Evolutionary conservation across 1,284 basidiomycete species (phyloP).

Genomic region (Ustilago loliicola): DNA sequence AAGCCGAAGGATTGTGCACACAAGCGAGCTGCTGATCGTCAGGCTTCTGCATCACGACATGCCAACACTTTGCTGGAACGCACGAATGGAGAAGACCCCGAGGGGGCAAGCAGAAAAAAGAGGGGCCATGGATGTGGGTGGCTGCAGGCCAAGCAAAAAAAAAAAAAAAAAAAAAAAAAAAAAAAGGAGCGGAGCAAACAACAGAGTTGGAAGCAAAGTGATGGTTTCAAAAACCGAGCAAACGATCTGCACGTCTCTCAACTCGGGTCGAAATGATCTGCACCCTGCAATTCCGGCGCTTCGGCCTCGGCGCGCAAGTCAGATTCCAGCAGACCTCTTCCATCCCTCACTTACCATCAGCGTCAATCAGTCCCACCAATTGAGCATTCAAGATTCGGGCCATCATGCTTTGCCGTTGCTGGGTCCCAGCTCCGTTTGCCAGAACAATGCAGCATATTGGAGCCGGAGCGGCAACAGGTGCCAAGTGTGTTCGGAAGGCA

Average conservation of each 20-base stretch:
- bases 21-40: conserved; percentile 7
- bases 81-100: conserved; percentile 3
- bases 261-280: conserved; percentile 5
- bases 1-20: conserved; percentile 1
- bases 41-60: conserved; percentile 20
- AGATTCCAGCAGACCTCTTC: background rate
- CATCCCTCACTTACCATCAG: background rate
- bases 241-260: background rate
- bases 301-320: conserved; percentile 3
- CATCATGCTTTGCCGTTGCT: too few relatives aligned
- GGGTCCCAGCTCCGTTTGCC: too few relatives aligned
- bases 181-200: background rate
- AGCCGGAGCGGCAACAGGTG: too few relatives aligned
- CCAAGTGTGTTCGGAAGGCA: too few relatives aligned
- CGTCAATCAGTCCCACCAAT: too few relatives aligned
- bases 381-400: too few relatives aligned
- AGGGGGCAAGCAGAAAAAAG: background rate
- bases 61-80: conserved; percentile 11
- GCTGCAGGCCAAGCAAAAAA: conserved; percentile 30
- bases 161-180: background rate
- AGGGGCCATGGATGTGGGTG: background rate
- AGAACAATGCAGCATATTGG: too few relatives aligned
- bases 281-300: conserved; percentile 6
- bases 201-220: too few relatives aligned
- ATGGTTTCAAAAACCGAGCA: conserved; percentile 27